A percentile compares a stretch with the other conserved stretches of the same genome.
Conservation (phyloP, 257 asterid genomes). For the Solanum chiquidenum region DNA sequence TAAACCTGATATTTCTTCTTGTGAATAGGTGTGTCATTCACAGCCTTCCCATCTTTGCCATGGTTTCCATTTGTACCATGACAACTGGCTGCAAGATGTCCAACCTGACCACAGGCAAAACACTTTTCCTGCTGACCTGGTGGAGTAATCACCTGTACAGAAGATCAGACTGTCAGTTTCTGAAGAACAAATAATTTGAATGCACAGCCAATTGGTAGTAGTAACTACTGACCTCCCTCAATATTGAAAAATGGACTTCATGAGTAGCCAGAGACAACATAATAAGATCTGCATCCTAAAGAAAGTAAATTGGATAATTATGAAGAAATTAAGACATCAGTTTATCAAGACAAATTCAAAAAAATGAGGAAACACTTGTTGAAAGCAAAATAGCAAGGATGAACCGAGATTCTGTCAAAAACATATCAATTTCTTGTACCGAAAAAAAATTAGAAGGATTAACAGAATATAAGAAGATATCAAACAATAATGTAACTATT, state of each 20-base stretch:
- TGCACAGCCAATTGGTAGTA: neutral
- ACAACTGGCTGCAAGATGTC: constrained; percentile 88
- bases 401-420: constrained; percentile 1
- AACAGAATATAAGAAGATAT: neutral
- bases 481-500: constrained; percentile 1
- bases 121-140: constrained; percentile 92
- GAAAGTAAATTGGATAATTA: neutral
- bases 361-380: constrained; percentile 3
- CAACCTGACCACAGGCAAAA: constrained; percentile 79
- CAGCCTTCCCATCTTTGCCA: constrained; percentile 29
- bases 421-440: neutral
- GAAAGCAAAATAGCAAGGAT: constrained; percentile 4
- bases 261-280: constrained; percentile 96
- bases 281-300: constrained; percentile 90
- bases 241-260: constrained; percentile 84
- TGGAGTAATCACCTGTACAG: constrained; percentile 55
- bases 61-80: constrained; percentile 28
- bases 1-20: constrained; percentile 90
- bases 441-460: neutral
- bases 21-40: constrained; percentile 54
- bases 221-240: constrained; percentile 76
- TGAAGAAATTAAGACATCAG: neutral
- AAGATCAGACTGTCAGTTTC: neutral
- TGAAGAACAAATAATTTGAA: neutral
- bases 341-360: neutral